phyloP scores from a whole-genome alignment of 768 basidiomycete species.

The Collybiopsis confluens region DNA sequence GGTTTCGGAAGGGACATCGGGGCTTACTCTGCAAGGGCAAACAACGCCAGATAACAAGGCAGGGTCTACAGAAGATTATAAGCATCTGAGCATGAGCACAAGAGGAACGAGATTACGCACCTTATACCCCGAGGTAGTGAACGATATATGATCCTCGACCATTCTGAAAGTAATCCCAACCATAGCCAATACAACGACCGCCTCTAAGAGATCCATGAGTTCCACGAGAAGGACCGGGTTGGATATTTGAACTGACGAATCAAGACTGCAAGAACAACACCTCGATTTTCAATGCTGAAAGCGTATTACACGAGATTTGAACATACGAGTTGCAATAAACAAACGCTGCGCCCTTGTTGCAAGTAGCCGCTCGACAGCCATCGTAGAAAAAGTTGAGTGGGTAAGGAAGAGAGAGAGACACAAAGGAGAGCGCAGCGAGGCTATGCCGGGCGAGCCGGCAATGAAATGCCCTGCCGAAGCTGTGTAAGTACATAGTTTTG shows the following conservation, averaged over 20 bases:
- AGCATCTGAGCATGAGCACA: neutral
- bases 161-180: constrained; percentile 66
- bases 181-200: constrained; percentile 69
- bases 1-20: constrained; percentile 4
- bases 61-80: constrained; percentile 47
- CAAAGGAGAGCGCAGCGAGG: neutral
- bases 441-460: neutral
- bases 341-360: constrained; percentile 68
- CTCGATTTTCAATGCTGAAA: neutral
- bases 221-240: neutral
- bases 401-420: constrained; percentile 10
- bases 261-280: constrained; percentile 34
- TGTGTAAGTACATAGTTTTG: too few species aligned
- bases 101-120: constrained; percentile 22
- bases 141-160: constrained; percentile 46
- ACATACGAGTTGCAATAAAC: constrained; percentile 69
- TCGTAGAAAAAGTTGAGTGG: constrained; percentile 22
- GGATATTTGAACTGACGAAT: constrained; percentile 49
- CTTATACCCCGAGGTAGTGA: constrained; percentile 46
- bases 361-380: constrained; percentile 71
- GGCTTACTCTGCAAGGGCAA: constrained; percentile 74
- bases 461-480: too few species aligned
- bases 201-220: constrained; percentile 44
- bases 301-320: constrained; percentile 3
- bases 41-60: constrained; percentile 81